A percentile compares a stretch with the other conserved stretches of the same genome.
phyloP scores from a whole-genome alignment of 345 rosid genomes.

The Carallia brachiata region DNA sequence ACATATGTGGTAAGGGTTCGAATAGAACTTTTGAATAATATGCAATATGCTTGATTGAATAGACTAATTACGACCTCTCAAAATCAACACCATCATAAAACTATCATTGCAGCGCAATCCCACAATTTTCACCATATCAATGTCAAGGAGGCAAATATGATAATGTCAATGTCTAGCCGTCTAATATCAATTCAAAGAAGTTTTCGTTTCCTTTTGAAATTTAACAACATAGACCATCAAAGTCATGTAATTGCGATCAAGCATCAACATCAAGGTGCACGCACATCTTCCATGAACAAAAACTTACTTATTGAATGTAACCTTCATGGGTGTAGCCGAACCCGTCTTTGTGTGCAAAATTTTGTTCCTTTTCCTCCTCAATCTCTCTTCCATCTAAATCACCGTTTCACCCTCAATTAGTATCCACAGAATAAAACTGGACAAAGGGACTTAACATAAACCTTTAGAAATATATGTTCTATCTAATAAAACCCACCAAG shows the following conservation, averaged over 20 bases:
- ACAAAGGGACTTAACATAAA: neutral
- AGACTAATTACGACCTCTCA: too few species aligned
- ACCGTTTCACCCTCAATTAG: slow-evolving; percentile 8
- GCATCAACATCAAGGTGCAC: neutral
- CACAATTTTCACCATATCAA: neutral
- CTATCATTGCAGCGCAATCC: neutral
- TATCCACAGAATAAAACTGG: neutral
- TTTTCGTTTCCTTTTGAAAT: too few species aligned
- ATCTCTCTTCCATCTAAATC: slow-evolving; percentile 81
- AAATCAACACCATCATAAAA: too few species aligned
- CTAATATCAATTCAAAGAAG: too few species aligned
- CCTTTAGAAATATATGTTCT: too few species aligned
- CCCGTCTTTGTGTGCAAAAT: slow-evolving; percentile 84
- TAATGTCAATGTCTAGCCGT: neutral
- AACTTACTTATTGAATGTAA: slow-evolving; percentile 79
- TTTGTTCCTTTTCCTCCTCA: slow-evolving; percentile 76
- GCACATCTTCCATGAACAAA: neutral
- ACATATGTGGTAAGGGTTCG: too few species aligned
- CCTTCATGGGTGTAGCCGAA: slow-evolving; percentile 68
- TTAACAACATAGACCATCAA: too few species aligned
- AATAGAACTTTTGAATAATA: too few species aligned
- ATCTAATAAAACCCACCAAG: too few species aligned
- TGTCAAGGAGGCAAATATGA: neutral
- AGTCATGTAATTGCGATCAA: too few species aligned
- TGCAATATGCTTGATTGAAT: too few species aligned